These are phyloP conservation scores for Cryptosporidium felis DNA, from an alignment of 169 alveolate genomes.

Conservation along the genomic window DNA sequence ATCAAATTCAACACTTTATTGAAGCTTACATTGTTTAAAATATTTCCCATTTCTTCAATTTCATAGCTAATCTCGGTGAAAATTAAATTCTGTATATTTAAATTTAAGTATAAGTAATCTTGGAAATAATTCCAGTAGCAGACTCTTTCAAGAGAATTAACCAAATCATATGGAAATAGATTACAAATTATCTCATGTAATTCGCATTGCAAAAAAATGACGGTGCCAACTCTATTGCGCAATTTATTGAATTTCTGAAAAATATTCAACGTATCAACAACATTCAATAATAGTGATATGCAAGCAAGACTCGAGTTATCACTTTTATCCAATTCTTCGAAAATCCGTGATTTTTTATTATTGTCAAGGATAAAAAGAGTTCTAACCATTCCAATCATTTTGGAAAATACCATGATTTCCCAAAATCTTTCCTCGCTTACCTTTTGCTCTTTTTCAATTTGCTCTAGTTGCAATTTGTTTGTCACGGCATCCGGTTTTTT, in stretches of 20 bases:
- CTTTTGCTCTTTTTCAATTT: background rate
- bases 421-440: background rate
- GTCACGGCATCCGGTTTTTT: constrained; percentile 8
- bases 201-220: constrained; percentile 41
- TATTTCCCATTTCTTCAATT: background rate
- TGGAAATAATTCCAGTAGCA: constrained; percentile 49
- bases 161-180: constrained; percentile 37
- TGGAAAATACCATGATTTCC: constrained; percentile 11
- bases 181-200: constrained; percentile 3
- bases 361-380: background rate
- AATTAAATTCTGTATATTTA: background rate
- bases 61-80: background rate
- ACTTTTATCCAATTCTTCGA: background rate
- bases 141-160: background rate
- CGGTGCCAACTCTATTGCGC: background rate
- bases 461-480: constrained; percentile 5
- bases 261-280: constrained; percentile 6
- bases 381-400: constrained; percentile 30
- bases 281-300: background rate
- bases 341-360: background rate
- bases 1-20: background rate
- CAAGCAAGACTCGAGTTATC: too few relatives aligned
- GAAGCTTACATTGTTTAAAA: background rate
- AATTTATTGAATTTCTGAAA: background rate
- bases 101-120: background rate